Evolutionary conservation across 169 alveolate genomes (phyloP).

Genomic region (Neospora caninum): DNA sequence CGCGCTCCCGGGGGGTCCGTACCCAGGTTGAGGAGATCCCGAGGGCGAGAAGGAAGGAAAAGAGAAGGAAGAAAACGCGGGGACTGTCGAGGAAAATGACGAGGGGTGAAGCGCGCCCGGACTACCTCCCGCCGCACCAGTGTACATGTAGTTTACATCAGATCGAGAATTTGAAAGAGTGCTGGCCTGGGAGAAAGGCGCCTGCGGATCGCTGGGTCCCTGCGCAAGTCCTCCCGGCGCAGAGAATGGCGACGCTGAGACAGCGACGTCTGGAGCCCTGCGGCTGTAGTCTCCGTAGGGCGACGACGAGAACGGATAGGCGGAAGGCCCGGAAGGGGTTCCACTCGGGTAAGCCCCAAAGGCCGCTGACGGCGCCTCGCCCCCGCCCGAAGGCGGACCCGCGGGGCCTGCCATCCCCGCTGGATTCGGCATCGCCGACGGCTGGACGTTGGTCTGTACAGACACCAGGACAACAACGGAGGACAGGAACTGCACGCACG

Average conservation of each 20-base stretch:
- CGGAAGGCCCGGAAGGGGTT: too few relatives aligned
- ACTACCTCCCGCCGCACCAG: background rate
- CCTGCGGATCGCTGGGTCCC: background rate
- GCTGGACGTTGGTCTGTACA: too few relatives aligned
- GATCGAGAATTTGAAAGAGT: background rate
- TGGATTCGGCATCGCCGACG: too few relatives aligned
- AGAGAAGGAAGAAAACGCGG: background rate
- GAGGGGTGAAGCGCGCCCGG: too few relatives aligned
- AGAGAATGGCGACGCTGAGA: background rate
- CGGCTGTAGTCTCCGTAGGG: background rate
- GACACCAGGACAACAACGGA: too few relatives aligned
- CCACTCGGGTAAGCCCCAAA: too few relatives aligned
- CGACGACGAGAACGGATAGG: background rate
- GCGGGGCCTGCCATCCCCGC: too few relatives aligned
- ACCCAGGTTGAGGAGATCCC: background rate
- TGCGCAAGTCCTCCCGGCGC: background rate
- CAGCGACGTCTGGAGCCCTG: background rate
- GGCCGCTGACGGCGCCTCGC: too few relatives aligned
- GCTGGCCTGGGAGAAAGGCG: background rate
- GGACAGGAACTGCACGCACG: too few relatives aligned
- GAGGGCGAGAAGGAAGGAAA: background rate
- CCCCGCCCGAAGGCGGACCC: too few relatives aligned
- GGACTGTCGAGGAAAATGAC: background rate
- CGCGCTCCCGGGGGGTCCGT: too few relatives aligned
- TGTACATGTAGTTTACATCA: background rate